A percentile compares a stretch with the other conserved stretches of the same genome.
These are phyloP conservation scores for Erigeron canadensis DNA, from an alignment of 129 eudicot species.

Conservation along the genomic window DNA sequence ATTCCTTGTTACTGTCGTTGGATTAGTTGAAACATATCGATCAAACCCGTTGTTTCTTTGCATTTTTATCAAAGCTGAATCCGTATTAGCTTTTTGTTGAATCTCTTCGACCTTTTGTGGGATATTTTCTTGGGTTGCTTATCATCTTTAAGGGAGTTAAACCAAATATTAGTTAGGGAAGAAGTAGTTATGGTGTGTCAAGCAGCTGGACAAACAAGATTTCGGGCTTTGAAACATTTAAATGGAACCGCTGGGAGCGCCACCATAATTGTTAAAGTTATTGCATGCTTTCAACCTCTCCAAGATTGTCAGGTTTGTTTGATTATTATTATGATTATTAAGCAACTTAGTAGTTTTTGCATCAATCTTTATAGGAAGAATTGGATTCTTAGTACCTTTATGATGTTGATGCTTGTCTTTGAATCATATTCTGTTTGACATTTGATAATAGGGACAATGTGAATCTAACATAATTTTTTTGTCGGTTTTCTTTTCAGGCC, in stretches of 20 bases:
- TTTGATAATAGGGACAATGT: conserved; percentile 16
- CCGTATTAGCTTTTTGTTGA: neutral
- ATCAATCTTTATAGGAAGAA: conserved; percentile 15
- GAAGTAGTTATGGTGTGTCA: conserved; percentile 97
- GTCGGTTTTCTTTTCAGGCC: conserved; percentile 61
- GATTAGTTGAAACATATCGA: conserved; percentile 61
- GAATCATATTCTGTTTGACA: conserved; percentile 32
- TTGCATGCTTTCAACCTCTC: conserved; percentile 96
- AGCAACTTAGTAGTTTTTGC: neutral
- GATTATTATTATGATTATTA: neutral
- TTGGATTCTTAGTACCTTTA: conserved; percentile 29
- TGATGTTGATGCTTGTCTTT: conserved; percentile 23
- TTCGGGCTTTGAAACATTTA: conserved; percentile 88
- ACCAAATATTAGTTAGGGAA: conserved; percentile 46
- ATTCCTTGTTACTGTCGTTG: conserved; percentile 81
- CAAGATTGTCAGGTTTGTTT: conserved; percentile 84
- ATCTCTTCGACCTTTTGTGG: conserved; percentile 18
- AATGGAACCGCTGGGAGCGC: conserved; percentile 88
- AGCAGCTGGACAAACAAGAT: conserved; percentile 93
- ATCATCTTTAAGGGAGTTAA: conserved; percentile 31
- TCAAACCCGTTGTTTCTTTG: conserved; percentile 20
- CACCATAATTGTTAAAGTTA: conserved; percentile 92
- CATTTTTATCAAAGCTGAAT: neutral
- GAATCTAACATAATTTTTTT: conserved; percentile 38
- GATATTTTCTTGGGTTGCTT: conserved; percentile 24